Evolutionary conservation across 352 stramenopile genomes (phyloP).

Genomic region (Phytophthora foliorum): DNA sequence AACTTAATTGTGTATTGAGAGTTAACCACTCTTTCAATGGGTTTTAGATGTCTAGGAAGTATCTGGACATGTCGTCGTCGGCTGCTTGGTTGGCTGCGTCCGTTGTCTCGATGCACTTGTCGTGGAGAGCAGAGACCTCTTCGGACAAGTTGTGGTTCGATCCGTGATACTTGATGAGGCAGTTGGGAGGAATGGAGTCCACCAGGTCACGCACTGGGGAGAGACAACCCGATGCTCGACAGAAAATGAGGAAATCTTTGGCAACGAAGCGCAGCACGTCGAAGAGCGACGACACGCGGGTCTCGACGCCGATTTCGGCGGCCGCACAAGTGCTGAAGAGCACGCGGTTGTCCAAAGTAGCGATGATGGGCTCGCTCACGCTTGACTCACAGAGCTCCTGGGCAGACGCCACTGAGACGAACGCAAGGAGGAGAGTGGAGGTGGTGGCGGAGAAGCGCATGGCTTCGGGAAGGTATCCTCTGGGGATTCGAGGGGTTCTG

Average conservation of each 20-base stretch:
- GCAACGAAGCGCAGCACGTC: constrained; percentile 48
- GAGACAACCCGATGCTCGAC: constrained; percentile 20
- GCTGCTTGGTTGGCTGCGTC: not conserved
- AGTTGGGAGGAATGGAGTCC: constrained; percentile 28
- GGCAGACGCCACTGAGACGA: not conserved
- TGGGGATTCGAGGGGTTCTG: not conserved
- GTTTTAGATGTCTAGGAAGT: constrained; percentile 27
- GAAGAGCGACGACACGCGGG: constrained; percentile 50
- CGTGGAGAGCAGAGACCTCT: constrained; percentile 21
- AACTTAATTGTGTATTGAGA: not conserved
- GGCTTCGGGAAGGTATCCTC: not conserved
- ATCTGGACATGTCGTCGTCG: constrained; percentile 25
- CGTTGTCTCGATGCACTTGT: constrained; percentile 27
- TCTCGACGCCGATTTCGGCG: constrained; percentile 40
- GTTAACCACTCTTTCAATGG: not conserved
- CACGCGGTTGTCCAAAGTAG: constrained; percentile 45
- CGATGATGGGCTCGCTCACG: constrained; percentile 40
- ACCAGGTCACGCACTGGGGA: constrained; percentile 19
- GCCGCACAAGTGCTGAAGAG: constrained; percentile 54
- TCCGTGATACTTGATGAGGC: constrained; percentile 36
- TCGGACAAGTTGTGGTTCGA: constrained; percentile 32
- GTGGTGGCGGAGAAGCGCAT: constrained; percentile 9
- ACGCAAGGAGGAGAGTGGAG: not conserved
- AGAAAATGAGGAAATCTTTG: constrained; percentile 36
- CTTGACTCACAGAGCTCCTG: constrained; percentile 36